Conservation (phyloP, 2,329 filamentous ascomycete species). For the Rachicladosporium sp. region DNA sequence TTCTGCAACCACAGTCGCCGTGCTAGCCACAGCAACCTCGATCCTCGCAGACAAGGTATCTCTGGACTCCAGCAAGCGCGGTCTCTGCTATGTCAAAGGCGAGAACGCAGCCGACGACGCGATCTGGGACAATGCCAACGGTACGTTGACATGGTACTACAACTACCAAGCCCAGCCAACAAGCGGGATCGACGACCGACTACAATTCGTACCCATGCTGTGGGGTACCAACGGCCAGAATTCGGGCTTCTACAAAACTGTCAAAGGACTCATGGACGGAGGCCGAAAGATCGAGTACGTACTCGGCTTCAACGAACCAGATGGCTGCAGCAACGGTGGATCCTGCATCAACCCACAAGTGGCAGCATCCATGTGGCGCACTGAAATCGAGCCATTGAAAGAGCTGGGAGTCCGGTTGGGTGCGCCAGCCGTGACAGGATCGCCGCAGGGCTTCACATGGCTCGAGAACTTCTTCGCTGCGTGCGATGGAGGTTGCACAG, state of each 20-base stretch:
- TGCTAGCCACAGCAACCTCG: no score
- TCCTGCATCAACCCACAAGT: conserved; percentile 45
- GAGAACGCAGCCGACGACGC: conserved; percentile 48
- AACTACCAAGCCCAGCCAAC: conserved; percentile 53
- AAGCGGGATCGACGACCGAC: conserved; percentile 28
- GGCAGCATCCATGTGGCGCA: conserved; percentile 59
- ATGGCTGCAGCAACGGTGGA: conserved; percentile 49
- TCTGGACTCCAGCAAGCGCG: conserved; percentile 47
- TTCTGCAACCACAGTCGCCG: no score
- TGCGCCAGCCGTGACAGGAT: conserved; percentile 57
- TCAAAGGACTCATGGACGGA: conserved; percentile 42
- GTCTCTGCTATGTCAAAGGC: conserved; percentile 56
- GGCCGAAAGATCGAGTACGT: conserved; percentile 53
- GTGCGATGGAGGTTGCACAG: conserved; percentile 36
- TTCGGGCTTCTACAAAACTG: conserved; percentile 48
- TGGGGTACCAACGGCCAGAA: conserved; percentile 46
- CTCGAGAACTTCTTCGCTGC: conserved; percentile 51
- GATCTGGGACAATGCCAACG: conserved; percentile 47
- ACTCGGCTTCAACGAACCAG: conserved; percentile 71
- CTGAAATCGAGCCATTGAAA: conserved; percentile 57
- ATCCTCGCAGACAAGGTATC: no score
- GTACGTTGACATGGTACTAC: conserved; percentile 74
- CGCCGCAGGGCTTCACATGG: conserved; percentile 51
- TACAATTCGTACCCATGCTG: conserved; percentile 73
- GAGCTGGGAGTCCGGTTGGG: conserved; percentile 53